Evolutionary conservation across 2,329 filamentous ascomycete genomes (phyloP).

Genomic region (Plenodomus tracheiphilus): DNA sequence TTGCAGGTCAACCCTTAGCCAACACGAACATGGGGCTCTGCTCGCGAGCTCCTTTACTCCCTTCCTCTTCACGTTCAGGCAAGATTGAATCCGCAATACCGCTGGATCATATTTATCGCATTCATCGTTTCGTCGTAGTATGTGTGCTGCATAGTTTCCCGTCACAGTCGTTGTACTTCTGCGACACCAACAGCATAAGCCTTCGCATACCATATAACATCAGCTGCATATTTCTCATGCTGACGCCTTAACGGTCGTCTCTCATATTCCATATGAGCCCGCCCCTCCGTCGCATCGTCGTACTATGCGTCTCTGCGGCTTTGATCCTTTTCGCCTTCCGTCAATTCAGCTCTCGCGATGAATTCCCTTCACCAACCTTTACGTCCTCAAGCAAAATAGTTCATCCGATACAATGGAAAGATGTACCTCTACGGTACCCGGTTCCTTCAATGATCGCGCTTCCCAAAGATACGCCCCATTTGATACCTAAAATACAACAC

Average conservation of each 20-base stretch:
- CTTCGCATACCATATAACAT: no score
- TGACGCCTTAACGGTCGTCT: neutral
- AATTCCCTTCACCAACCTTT: constrained; percentile 22
- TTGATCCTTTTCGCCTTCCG: constrained; percentile 37
- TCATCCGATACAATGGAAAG: constrained; percentile 40
- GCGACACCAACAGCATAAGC: no score
- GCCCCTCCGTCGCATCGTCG: constrained; percentile 33
- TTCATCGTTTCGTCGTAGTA: no score
- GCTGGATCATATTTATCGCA: no score
- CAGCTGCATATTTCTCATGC: neutral
- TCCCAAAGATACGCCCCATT: constrained; percentile 31
- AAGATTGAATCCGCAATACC: no score
- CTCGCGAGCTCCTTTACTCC: no score
- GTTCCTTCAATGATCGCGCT: constrained; percentile 36
- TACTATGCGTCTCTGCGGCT: constrained; percentile 29
- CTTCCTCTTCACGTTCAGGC: no score
- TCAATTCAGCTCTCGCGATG: constrained; percentile 25
- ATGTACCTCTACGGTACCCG: constrained; percentile 35
- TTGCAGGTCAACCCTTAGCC: neutral
- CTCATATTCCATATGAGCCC: constrained; percentile 23
- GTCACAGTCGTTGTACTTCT: no score
- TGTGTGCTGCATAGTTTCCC: no score
- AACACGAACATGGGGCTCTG: neutral
- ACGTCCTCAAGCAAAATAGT: constrained; percentile 32
- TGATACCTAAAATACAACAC: constrained; percentile 45